Conservation (phyloP, 768 basidiomycete species). For the Rossbeevera mucosa region DNA sequence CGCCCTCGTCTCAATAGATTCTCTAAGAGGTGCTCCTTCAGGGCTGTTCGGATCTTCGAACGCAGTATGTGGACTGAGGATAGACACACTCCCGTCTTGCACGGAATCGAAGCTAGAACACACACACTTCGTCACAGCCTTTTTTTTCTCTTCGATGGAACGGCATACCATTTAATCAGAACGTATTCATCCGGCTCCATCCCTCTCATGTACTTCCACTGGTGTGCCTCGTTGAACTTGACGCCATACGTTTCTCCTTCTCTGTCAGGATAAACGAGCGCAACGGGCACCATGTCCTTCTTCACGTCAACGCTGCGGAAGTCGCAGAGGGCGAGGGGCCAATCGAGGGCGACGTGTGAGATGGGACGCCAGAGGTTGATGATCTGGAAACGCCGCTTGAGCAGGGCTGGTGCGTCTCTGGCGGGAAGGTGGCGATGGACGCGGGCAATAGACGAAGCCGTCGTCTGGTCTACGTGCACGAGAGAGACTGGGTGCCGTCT, state of each 20-base stretch:
- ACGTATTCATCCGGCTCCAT: slow-evolving; percentile 43
- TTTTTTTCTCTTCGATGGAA: not conserved
- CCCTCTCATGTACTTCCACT: slow-evolving; percentile 44
- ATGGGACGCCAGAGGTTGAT: slow-evolving; percentile 56
- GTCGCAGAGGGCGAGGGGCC: not conserved
- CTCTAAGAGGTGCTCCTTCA: slow-evolving; percentile 24
- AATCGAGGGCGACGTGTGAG: slow-evolving; percentile 19
- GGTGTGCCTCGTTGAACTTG: slow-evolving; percentile 33
- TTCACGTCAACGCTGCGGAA: not conserved
- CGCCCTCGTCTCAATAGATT: slow-evolving; percentile 35
- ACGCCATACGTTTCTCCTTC: slow-evolving; percentile 43
- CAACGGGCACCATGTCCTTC: not conserved
- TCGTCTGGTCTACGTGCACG: slow-evolving; percentile 47
- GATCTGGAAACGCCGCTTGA: slow-evolving; percentile 46
- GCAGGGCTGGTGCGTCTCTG: slow-evolving; percentile 35
- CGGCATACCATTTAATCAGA: slow-evolving; percentile 44
- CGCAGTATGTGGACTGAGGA: slow-evolving; percentile 31
- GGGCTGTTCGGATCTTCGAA: slow-evolving; percentile 35
- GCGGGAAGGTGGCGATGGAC: slow-evolving; percentile 42
- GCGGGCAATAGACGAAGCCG: slow-evolving; percentile 33
- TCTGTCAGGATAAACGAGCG: slow-evolving; percentile 16
- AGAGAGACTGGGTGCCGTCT: slow-evolving; percentile 41
- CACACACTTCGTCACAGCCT: not conserved
- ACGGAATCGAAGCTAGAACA: slow-evolving; percentile 32
- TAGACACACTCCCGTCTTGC: slow-evolving; percentile 32